These are phyloP conservation scores for Quercus dentata DNA, from an alignment of 306 rosid species.

Conservation along the genomic window DNA sequence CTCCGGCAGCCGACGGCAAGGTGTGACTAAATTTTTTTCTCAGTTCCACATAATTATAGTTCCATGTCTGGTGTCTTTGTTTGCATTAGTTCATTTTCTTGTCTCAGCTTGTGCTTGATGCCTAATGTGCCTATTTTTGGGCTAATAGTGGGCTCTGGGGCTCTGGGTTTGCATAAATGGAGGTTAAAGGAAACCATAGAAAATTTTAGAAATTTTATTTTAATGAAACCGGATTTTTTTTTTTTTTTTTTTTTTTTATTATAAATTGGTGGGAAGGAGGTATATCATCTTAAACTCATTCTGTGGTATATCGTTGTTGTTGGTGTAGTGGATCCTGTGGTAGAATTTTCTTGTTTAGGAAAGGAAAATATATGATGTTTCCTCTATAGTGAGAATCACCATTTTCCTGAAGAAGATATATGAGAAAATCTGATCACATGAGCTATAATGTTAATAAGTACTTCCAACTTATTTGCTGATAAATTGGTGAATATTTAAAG, in stretches of 20 bases:
- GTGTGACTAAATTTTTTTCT: constrained; percentile 30
- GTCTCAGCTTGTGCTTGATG: background rate
- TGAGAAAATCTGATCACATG: background rate
- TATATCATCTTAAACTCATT: background rate
- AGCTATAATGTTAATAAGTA: background rate
- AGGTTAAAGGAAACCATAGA: background rate
- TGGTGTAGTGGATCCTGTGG: background rate
- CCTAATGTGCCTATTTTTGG: background rate
- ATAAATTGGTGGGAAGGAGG: no score
- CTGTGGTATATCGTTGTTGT: background rate
- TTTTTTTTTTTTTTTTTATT: background rate
- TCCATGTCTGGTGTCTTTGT: background rate
- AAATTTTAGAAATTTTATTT: background rate
- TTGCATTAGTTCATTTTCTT: background rate
- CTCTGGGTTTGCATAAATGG: background rate
- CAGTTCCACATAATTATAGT: background rate
- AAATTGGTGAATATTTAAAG: background rate
- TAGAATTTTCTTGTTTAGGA: background rate
- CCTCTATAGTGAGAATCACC: background rate
- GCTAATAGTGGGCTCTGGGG: background rate
- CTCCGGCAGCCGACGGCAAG: constrained; percentile 60
- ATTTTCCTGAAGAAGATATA: background rate
- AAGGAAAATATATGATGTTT: background rate
- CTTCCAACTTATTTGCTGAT: background rate
- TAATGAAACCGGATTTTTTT: background rate